Base-by-base conservation (phyloP, 176 grass and related monocot species). In the Urochloa ruziziensis region DNA sequence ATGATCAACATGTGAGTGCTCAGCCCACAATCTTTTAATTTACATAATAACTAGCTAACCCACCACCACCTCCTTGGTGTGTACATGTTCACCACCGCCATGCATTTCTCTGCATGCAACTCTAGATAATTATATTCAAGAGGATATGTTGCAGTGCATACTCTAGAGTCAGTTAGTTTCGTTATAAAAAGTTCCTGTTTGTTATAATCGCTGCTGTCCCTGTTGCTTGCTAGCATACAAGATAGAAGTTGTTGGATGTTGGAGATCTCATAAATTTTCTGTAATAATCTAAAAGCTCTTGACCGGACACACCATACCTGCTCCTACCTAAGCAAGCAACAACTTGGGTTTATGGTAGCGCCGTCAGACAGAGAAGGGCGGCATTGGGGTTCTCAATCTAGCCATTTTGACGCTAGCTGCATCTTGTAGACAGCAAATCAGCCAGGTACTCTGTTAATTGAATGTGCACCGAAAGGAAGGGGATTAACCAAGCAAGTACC, bases 1-100 rank as follows among this genome's bases (percentile, higher is more conserved):
- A 17, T 71, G 37, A 67, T 82, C 27, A 73, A 91, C n/a, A 53
- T 28, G 94, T 96, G 62, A 77, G 94, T 86, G 19, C 34, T 37
- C 56, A 58, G 5, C 16, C 19, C 28, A n/a, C 52, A 39, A 64
- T 66, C 46, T 66, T 83, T 83, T 27, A n/a, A n/a, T n/a, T n/a
- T n/a, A n/a, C n/a, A n/a, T n/a, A n/a, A n/a, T n/a, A n/a, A n/a
- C n/a, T n/a, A 4, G 27, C 37, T 70, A 44, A 47, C 40, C 40
- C 5, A 17, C 2, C 5, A 17, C 2, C n/a, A 83, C 56, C 28
- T 34, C 37, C 56, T 73, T 80, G 56, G 75, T 60, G 58, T 86
- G 43, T 6, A 4, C n/a, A n/a, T 25, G 11, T 0, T 23, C 6
- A 49, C 44, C 29, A 42, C 77, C 18, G 23, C 0, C 59, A 16